Evolutionary conservation across 768 basidiomycete species (phyloP).

Genomic region (Phylloporus sp.): DNA sequence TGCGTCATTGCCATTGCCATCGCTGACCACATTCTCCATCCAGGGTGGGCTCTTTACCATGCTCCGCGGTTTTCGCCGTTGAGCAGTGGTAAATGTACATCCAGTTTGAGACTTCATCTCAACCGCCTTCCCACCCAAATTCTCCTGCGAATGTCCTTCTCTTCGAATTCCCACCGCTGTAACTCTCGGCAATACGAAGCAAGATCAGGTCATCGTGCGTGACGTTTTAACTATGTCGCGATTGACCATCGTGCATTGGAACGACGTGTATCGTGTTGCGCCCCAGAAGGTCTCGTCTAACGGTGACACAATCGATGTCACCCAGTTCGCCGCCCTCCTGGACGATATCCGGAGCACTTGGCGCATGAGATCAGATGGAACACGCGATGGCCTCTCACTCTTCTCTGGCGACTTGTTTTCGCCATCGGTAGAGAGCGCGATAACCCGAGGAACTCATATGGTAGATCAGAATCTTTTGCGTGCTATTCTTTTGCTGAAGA

Average conservation of each 20-base stretch:
- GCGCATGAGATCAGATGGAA: conserved; percentile 44
- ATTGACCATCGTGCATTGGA: conserved; percentile 35
- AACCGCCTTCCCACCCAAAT: background rate
- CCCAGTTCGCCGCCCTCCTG: conserved; percentile 74
- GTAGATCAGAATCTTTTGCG: conserved; percentile 35
- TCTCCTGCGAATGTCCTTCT: background rate
- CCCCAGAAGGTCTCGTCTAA: conserved; percentile 59
- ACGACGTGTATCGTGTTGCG: background rate
- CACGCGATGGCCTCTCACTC: conserved; percentile 67
- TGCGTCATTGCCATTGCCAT: too few relatives aligned
- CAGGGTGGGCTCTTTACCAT: too few relatives aligned
- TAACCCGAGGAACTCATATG: conserved; percentile 91
- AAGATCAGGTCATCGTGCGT: background rate
- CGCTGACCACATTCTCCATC: background rate
- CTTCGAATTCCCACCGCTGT: background rate
- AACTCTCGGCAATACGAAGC: background rate
- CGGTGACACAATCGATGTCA: conserved; percentile 71
- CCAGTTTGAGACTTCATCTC: background rate
- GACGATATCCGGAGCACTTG: conserved; percentile 59
- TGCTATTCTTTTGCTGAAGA: background rate
- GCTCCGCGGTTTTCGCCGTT: background rate
- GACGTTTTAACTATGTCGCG: conserved; percentile 27
- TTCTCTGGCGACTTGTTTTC: conserved; percentile 91
- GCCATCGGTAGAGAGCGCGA: conserved; percentile 80
- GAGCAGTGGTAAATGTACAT: background rate